A percentile compares a stretch with the other conserved stretches of the same genome.
Conservation (phyloP, 345 rosid genomes). For the Limnanthes douglasii region DNA sequence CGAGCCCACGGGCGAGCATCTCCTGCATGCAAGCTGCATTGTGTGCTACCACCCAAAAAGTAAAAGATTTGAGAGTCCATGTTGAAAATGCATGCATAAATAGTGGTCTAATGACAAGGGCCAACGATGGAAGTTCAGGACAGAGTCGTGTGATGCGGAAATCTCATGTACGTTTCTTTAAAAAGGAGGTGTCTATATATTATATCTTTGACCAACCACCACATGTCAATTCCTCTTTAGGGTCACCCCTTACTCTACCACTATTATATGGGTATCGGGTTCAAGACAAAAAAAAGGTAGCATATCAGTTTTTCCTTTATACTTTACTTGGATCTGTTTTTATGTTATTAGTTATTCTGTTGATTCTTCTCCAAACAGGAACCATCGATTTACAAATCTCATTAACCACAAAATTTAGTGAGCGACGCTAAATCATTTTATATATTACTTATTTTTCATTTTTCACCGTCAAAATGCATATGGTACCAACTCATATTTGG, state of each 20-base stretch:
- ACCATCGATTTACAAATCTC: neutral
- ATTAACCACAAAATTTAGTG: constrained; percentile 1
- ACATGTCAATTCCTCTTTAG: constrained; percentile 9
- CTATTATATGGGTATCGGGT: constrained; percentile 7
- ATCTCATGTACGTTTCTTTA: neutral
- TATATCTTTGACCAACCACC: constrained; percentile 7
- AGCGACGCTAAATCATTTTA: constrained; percentile 5
- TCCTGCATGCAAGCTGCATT: neutral
- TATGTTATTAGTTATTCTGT: neutral
- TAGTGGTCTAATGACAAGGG: neutral
- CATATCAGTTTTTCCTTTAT: neutral
- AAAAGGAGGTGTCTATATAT: neutral
- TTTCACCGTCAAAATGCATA: constrained; percentile 5
- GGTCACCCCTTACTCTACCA: constrained; percentile 11
- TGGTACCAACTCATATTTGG: too few species aligned
- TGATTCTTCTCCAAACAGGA: neutral
- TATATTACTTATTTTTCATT: constrained; percentile 8
- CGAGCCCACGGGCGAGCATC: neutral
- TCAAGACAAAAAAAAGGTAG: neutral
- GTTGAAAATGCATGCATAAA: neutral
- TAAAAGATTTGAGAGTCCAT: neutral
- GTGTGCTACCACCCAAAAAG: neutral
- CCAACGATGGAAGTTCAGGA: neutral
- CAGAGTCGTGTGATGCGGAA: neutral
- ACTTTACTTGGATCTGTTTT: neutral